These are phyloP conservation scores for Macrophomina pseudophaseolina DNA, from an alignment of 2,329 filamentous ascomycete species.

Conservation along the genomic window DNA sequence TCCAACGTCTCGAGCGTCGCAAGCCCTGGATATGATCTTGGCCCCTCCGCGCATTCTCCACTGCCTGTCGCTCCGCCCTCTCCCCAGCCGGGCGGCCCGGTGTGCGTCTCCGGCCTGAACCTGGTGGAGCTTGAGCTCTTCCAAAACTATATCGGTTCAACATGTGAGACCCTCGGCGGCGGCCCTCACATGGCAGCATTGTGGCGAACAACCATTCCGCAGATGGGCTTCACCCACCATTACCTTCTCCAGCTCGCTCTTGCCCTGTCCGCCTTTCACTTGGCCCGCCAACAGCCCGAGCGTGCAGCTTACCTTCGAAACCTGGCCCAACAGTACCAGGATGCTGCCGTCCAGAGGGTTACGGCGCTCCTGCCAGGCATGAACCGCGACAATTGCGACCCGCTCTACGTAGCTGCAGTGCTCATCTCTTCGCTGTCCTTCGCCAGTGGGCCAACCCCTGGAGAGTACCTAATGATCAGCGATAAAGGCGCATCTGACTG, in stretches of 20 bases:
- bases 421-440: background rate
- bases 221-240: constrained; percentile 34
- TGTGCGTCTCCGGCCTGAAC: constrained; percentile 26
- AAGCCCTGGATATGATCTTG: constrained; percentile 1
- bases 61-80: background rate
- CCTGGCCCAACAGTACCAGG: constrained; percentile 1
- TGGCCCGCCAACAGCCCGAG: constrained; percentile 29
- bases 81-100: background rate
- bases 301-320: background rate
- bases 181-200: constrained; percentile 31
- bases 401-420: background rate
- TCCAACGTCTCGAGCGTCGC: background rate
- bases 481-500: constrained; percentile 10
- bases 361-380: background rate
- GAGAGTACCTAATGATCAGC: constrained; percentile 16
- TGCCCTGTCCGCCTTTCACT: constrained; percentile 51
- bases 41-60: constrained; percentile 25
- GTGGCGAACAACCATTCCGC: constrained; percentile 28
- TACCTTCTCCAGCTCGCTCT: constrained; percentile 50
- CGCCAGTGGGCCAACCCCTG: constrained; percentile 1
- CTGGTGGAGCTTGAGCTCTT: constrained; percentile 38
- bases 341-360: background rate
- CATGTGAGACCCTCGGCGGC: constrained; percentile 33
- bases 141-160: constrained; percentile 39
- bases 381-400: background rate